These are phyloP conservation scores for Rhexocercosporidium sp. DNA, from an alignment of 2,329 filamentous ascomycete genomes.

Conservation along the genomic window DNA sequence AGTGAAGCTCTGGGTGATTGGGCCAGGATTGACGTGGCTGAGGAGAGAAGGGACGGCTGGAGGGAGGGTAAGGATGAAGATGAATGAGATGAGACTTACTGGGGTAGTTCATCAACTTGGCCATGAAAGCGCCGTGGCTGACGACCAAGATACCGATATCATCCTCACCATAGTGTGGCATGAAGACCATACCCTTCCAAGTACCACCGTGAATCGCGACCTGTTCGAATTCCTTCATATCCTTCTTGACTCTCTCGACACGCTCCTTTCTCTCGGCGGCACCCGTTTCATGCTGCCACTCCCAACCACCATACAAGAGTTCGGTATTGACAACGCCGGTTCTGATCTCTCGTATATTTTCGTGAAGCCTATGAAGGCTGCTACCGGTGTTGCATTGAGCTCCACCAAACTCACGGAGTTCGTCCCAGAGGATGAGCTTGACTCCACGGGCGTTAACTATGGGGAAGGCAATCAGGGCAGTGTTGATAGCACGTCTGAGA, in stretches of 20 bases:
- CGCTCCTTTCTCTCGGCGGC: neutral
- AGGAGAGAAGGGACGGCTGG: neutral
- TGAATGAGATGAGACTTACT: neutral
- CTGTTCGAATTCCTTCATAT: slow-evolving; percentile 10
- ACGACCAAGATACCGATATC: slow-evolving; percentile 23
- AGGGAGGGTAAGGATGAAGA: neutral
- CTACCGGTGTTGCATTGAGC: neutral
- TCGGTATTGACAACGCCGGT: neutral
- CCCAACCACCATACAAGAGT: slow-evolving; percentile 8
- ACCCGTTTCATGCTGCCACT: neutral
- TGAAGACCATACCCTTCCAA: slow-evolving; percentile 21
- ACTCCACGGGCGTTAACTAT: neutral
- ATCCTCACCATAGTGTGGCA: neutral
- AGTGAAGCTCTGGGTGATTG: neutral
- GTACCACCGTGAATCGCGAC: slow-evolving; percentile 12
- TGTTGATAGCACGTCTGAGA: slow-evolving; percentile 13
- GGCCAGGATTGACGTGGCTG: neutral
- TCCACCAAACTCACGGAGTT: slow-evolving; percentile 3
- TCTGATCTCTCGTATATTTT: neutral
- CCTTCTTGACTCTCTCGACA: slow-evolving; percentile 5
- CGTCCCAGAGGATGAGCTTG: slow-evolving; percentile 7
- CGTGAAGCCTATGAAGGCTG: neutral
- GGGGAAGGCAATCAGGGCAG: slow-evolving; percentile 4
- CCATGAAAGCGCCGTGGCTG: slow-evolving; percentile 21
- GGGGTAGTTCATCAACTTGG: neutral